Conservation (phyloP, 345 rosid species). For the Nasturtium officinale region DNA sequence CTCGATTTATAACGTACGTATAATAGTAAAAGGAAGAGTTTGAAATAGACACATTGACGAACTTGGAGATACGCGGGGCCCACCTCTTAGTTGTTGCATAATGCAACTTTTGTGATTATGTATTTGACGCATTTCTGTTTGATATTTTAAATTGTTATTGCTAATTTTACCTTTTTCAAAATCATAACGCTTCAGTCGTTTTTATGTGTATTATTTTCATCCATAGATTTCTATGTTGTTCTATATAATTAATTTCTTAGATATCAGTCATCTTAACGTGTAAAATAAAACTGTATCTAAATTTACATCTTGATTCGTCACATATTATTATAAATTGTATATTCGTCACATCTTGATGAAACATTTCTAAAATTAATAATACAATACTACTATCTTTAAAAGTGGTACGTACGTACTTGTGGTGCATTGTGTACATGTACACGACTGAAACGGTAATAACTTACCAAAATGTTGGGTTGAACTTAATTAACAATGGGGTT, state of each 20-base stretch:
- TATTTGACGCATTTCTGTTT: conserved; percentile 10
- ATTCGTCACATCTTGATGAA: conserved; percentile 17
- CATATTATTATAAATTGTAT: background rate
- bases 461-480: background rate
- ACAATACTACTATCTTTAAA: background rate
- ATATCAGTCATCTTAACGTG: background rate
- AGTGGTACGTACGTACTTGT: background rate
- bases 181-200: background rate
- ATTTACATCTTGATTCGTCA: conserved; percentile 2
- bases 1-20: conserved; percentile 19
- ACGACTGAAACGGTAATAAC: conserved; percentile 22
- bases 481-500: background rate
- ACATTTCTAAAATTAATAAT: background rate
- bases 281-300: background rate
- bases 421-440: background rate
- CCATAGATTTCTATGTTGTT: background rate
- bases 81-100: background rate
- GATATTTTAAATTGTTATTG: background rate
- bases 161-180: background rate
- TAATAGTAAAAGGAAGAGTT: conserved; percentile 16
- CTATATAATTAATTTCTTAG: background rate
- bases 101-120: background rate
- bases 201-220: background rate
- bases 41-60: conserved; percentile 13
- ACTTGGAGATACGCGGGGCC: conserved; percentile 26